A percentile compares a stretch with the other conserved stretches of the same genome.
phyloP scores from a whole-genome alignment of 139 green algal genomes.

The Picochlorum costavermella region DNA sequence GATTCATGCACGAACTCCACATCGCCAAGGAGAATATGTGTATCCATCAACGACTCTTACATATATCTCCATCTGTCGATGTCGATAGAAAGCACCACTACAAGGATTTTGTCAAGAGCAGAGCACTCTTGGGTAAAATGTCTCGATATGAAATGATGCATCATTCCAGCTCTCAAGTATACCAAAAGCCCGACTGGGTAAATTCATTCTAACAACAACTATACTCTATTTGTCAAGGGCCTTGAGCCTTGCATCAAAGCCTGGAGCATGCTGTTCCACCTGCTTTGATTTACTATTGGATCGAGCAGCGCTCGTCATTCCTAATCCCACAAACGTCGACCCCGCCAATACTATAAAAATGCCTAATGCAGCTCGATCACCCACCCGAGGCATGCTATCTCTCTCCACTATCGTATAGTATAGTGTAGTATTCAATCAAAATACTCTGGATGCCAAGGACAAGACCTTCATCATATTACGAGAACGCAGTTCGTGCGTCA shows the following conservation, averaged over 20 bases:
- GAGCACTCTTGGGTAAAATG: conserved; percentile 8
- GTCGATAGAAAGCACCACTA: not conserved
- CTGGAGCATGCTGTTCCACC: not conserved
- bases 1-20: not conserved
- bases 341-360: conserved; percentile 17
- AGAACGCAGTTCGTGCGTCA: conserved; percentile 48
- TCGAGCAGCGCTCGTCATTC: conserved; percentile 9
- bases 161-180: not conserved
- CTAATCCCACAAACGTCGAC: conserved; percentile 26
- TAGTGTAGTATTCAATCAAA: conserved; percentile 27
- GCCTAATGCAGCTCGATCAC: conserved; percentile 15
- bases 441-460: conserved; percentile 40
- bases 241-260: conserved; percentile 10
- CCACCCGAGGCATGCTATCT: not conserved
- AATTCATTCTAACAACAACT: not conserved
- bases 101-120: conserved; percentile 1
- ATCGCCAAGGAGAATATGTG: conserved; percentile 13
- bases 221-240: not conserved
- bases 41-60: conserved; percentile 16
- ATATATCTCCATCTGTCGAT: not conserved
- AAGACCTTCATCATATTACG: conserved; percentile 48
- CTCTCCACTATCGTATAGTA: not conserved
- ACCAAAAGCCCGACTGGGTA: not conserved
- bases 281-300: not conserved
- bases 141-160: not conserved